Base-by-base conservation (phyloP, 768 basidiomycete genomes). In the Psilocybe cyanescens region DNA sequence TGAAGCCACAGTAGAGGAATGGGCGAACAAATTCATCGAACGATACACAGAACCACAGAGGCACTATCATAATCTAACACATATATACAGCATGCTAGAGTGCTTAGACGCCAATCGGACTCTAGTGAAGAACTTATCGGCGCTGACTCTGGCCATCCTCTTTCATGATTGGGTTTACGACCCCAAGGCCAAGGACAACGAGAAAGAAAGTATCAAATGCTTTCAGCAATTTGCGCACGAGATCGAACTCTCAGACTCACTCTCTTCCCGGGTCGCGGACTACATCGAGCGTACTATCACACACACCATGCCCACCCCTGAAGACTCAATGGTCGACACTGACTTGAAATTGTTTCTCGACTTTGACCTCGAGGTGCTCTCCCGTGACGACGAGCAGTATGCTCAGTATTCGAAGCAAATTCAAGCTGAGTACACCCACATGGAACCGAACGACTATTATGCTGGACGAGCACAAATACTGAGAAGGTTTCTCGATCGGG, bases 161-260 rank as follows among this genome's bases (percentile, higher is more conserved):
- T 62, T 62, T 39, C 61, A 62, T n/a, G 61, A 62, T 35, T 62
- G 61, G 61, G 48, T 62, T 33, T 62, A 62, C 17, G 61, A 62
- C 31, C 57, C 61, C 28, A 46, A 54, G 56, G 37, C 56, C 31
- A 62, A 47, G 5, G 46, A 62, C 33, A 62, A 62, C 51, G 56
- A 58, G 24, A 54, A 39, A 8, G 57, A 54, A 9, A 62, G 57
- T 53, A 59, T 63, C 57, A 49, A 49, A 41, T 14, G 41, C 14
- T 44, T 44, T 12, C 41, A n/a, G 11, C 2, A 11, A 6, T 44
- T 44, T 16, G 41, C 41, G 41, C 8, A 16, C 14, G 41, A 44
- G n/a, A 16, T 44, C n/a, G 8, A 12, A 44, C 62, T 63, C 52
- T 19, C 50, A 1, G 50, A 53, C 29, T 5, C 50, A 16, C 7